Evolutionary conservation across 768 basidiomycete genomes (phyloP).

Genomic region (Suillus bovinus): DNA sequence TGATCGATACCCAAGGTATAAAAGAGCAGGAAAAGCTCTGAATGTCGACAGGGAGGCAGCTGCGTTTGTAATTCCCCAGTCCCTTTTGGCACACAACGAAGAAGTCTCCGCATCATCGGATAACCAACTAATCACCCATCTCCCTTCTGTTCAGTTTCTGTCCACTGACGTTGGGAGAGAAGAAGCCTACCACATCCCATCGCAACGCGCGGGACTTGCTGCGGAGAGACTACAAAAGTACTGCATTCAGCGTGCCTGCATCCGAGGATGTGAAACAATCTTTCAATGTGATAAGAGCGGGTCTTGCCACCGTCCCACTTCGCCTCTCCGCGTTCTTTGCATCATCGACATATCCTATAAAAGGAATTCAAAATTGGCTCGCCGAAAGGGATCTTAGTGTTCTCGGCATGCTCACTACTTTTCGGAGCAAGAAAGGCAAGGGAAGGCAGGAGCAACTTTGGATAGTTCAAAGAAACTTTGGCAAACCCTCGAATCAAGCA

Average conservation of each 20-base stretch:
- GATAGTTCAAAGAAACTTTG: conserved; percentile 56
- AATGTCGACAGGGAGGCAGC: conserved; percentile 64
- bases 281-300: conserved; percentile 56
- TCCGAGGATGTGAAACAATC: too few species aligned
- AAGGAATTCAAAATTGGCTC: conserved; percentile 56
- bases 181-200: conserved; percentile 69
- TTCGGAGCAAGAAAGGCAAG: conserved; percentile 51
- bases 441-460: conserved; percentile 68
- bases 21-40: conserved; percentile 74
- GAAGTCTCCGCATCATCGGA: conserved; percentile 33
- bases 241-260: conserved; percentile 45
- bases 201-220: conserved; percentile 77
- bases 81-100: conserved; percentile 40
- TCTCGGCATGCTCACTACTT: conserved; percentile 82
- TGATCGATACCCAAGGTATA: conserved; percentile 87
- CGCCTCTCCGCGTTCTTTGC: conserved; percentile 48
- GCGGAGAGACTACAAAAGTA: conserved; percentile 96
- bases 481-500: conserved; percentile 56
- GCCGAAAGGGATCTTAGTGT: conserved; percentile 59
- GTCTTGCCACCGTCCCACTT: conserved; percentile 82
- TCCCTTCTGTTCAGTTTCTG: conserved; percentile 49
- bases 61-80: conserved; percentile 59
- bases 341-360: conserved; percentile 20
- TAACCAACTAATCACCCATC: neutral
- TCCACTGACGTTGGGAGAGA: conserved; percentile 41